A percentile compares a stretch with the other conserved stretches of the same genome.
Evolutionary conservation across 2,329 filamentous ascomycete species (phyloP).

Genomic region (Endothia cerciana): DNA sequence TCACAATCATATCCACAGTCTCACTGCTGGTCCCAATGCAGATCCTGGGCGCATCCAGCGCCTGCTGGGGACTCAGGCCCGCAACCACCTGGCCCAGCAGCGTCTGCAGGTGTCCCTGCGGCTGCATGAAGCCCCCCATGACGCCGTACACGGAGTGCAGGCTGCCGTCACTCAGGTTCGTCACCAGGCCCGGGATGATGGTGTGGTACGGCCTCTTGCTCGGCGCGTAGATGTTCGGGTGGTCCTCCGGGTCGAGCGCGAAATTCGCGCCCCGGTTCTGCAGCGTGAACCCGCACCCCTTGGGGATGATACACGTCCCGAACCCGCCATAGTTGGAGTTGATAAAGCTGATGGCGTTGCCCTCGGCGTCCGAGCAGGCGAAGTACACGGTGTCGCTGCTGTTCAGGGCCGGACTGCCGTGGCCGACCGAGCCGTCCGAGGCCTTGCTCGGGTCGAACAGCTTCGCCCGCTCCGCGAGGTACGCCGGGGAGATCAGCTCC

Average conservation of each 20-base stretch:
- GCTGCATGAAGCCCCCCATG: slow-evolving; percentile 99
- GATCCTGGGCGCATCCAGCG: slow-evolving; percentile 87
- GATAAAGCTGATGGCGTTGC: slow-evolving; percentile 95
- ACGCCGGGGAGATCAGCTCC: slow-evolving; percentile 71
- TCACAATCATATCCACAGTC: slow-evolving; percentile 67
- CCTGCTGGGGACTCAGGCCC: slow-evolving; percentile 79
- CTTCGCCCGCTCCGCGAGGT: slow-evolving; percentile 71
- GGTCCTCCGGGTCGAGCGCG: slow-evolving; percentile 62
- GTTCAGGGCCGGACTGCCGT: slow-evolving; percentile 80
- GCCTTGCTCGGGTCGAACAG: slow-evolving; percentile 64
- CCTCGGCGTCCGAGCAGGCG: slow-evolving; percentile 75
- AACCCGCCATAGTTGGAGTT: slow-evolving; percentile 93
- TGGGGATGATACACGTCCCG: slow-evolving; percentile 83
- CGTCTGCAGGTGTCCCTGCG: slow-evolving; percentile 93
- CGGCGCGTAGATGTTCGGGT: slow-evolving; percentile 81
- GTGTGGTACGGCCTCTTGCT: slow-evolving; percentile 94
- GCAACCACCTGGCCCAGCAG: slow-evolving; percentile 87
- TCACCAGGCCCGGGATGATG: slow-evolving; percentile 92
- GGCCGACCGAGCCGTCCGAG: slow-evolving; percentile 66
- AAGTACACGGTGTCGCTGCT: slow-evolving; percentile 96
- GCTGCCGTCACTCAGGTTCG: slow-evolving; percentile 71
- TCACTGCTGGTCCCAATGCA: slow-evolving; percentile 80
- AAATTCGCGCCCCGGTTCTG: slow-evolving; percentile 95
- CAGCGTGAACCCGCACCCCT: slow-evolving; percentile 86
- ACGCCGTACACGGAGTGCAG: slow-evolving; percentile 90